These are phyloP conservation scores for Porpolomopsis calyptriformis DNA, from an alignment of 768 basidiomycete species.

Conservation along the genomic window DNA sequence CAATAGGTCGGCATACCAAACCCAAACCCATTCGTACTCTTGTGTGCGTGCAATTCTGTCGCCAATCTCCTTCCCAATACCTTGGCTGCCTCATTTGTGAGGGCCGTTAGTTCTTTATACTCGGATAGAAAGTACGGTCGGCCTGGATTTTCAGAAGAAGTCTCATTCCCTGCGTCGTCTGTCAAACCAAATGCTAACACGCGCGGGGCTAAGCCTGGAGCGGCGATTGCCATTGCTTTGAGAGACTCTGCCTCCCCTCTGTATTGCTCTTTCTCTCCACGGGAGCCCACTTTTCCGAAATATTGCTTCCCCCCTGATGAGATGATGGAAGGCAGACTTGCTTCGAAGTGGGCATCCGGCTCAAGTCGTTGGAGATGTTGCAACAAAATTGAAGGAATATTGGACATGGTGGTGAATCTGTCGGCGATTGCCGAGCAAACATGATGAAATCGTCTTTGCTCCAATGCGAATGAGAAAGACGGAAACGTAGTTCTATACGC, in stretches of 20 bases:
- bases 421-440: too few species aligned
- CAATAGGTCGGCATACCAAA: constrained; percentile 71
- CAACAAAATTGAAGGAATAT: constrained; percentile 26
- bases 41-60: constrained; percentile 49
- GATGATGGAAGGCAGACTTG: constrained; percentile 33
- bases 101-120: constrained; percentile 48
- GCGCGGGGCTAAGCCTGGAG: constrained; percentile 54
- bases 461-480: too few species aligned
- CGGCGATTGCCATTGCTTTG: constrained; percentile 48
- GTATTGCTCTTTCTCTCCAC: constrained; percentile 52
- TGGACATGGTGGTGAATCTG: not conserved
- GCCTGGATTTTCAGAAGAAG: constrained; percentile 13
- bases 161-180: constrained; percentile 9
- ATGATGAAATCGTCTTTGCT: too few species aligned
- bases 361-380: constrained; percentile 40
- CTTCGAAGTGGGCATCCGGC: constrained; percentile 37
- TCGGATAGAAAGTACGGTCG: constrained; percentile 63
- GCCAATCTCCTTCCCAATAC: constrained; percentile 53
- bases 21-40: constrained; percentile 50
- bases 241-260: constrained; percentile 61
- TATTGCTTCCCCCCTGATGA: constrained; percentile 52
- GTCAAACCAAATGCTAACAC: constrained; percentile 41
- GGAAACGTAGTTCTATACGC: too few species aligned
- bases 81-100: constrained; percentile 37
- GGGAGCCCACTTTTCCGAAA: constrained; percentile 50